Base-by-base conservation (phyloP, 805 yeast species). In the Cyberlindnera japonica region DNA sequence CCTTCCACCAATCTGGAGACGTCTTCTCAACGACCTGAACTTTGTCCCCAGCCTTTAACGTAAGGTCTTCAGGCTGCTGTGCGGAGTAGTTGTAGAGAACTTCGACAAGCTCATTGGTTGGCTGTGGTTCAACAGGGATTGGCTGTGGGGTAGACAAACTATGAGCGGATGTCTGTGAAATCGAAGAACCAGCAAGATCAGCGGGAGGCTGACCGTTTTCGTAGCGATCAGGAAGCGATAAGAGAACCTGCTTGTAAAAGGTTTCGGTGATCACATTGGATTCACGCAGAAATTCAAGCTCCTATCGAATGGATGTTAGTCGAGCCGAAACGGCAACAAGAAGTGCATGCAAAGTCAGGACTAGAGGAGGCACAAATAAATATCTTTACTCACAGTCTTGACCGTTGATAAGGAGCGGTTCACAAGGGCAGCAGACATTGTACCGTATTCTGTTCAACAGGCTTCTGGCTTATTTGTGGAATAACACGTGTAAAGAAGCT, bases 1-100 rank as follows among this genome's bases (percentile, higher is more conserved):
- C 99, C 57, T 77, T 83, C 85, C 93, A 89, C 99, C 99, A 91
- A 57, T 89, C 91, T 27, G 75, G 72, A 16, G 91, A 84, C 35
- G 83, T 70, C 54, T 78, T 84, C 57, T 89, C 95, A 6, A 77
- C 41, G 5, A 93, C 76, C 23, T 74, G 73, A 35, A 93, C 61
- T 53, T 74, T 78, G 47, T 83, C 91, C 40, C 95, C 97, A 27
- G 65, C 71, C 25, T 51, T 54, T 15, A 91, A 68, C 8, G 59
- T 64, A 53, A 91, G 65, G 61, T 91, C 99, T 24, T 81, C 91
- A 1, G 75, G 67, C 58, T 86, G 88, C 51, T 80, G 85, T 0
- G 95, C 80, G 7, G 64, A 61, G 63, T 81, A 91, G 52, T 77
- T 86, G 63, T 84, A 93, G 34, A 84, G 41, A 0, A 88, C 96